Conservation (phyloP, 1,139 yeast species). For the Sugiyamaella novakii region DNA sequence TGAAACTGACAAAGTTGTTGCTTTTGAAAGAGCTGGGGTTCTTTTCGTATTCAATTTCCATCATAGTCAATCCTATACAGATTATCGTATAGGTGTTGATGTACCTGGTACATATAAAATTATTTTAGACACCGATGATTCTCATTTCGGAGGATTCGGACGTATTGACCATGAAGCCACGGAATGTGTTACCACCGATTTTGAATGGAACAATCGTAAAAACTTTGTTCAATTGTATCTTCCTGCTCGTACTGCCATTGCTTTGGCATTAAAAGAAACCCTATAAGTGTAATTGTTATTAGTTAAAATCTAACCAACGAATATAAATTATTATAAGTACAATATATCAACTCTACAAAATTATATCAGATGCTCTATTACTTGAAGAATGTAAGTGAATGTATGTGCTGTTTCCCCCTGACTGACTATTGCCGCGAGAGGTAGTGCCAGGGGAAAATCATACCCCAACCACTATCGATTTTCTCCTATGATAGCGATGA, state of each 20-base stretch:
- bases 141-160: conserved; percentile 76
- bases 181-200: conserved; percentile 60
- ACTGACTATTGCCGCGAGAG: too few species aligned
- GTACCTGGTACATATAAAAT: conserved; percentile 73
- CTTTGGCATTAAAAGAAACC: conserved; percentile 51
- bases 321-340: too few species aligned
- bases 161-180: conserved; percentile 62
- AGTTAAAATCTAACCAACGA: too few species aligned
- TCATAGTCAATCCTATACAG: conserved; percentile 78
- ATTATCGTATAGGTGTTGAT: conserved; percentile 88
- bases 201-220: conserved; percentile 76
- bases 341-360: too few species aligned
- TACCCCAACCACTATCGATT: too few species aligned
- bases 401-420: too few species aligned
- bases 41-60: conserved; percentile 88
- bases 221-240: conserved; percentile 81
- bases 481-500: too few species aligned
- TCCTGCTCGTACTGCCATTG: conserved; percentile 80
- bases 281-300: too few species aligned
- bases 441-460: too few species aligned
- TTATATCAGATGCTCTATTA: too few species aligned
- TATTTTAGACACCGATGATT: conserved; percentile 72
- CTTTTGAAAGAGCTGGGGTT: conserved; percentile 83
- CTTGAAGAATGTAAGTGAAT: too few species aligned
- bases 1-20: conserved; percentile 84